Percentiles rank a stretch among this genome's conserved stretches.
These are phyloP conservation scores for Begonia fuchsioides DNA, from an alignment of 306 rosid species.

Conservation along the genomic window DNA sequence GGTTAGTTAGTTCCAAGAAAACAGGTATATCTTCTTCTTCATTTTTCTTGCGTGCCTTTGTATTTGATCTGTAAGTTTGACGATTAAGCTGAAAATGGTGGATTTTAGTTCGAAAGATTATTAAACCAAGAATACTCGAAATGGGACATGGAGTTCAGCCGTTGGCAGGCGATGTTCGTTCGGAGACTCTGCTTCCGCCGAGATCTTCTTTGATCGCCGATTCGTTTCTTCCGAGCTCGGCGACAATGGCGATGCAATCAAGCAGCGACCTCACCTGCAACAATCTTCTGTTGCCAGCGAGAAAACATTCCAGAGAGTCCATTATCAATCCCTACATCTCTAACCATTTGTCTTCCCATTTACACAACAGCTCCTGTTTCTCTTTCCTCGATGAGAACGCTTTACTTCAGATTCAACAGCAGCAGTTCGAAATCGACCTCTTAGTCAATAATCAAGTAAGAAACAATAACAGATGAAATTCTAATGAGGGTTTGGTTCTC, in stretches of 20 bases:
- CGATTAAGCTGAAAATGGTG: too few species aligned
- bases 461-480: background rate
- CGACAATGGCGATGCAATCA: conserved; percentile 1
- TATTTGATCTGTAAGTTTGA: too few species aligned
- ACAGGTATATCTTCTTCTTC: too few species aligned
- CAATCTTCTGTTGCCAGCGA: conserved; percentile 2
- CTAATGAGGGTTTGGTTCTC: too few species aligned
- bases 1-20: too few species aligned
- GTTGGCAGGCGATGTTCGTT: conserved; percentile 14
- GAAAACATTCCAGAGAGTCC: conserved; percentile 44
- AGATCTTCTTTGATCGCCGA: conserved; percentile 27
- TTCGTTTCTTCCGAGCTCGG: conserved; percentile 16
- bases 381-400: conserved; percentile 74
- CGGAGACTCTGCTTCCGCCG: conserved; percentile 27
- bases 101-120: too few species aligned
- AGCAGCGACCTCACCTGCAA: conserved; percentile 7
- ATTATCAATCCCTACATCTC: conserved; percentile 8
- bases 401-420: conserved; percentile 47
- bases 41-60: too few species aligned
- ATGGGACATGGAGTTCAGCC: conserved; percentile 33
- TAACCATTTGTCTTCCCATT: conserved; percentile 9
- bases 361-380: conserved; percentile 21
- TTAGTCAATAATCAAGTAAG: conserved; percentile 56
- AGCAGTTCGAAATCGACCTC: conserved; percentile 48
- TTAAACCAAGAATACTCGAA: background rate